These are phyloP conservation scores for Corchorus olitorius DNA, from an alignment of 345 rosid species.

Conservation along the genomic window DNA sequence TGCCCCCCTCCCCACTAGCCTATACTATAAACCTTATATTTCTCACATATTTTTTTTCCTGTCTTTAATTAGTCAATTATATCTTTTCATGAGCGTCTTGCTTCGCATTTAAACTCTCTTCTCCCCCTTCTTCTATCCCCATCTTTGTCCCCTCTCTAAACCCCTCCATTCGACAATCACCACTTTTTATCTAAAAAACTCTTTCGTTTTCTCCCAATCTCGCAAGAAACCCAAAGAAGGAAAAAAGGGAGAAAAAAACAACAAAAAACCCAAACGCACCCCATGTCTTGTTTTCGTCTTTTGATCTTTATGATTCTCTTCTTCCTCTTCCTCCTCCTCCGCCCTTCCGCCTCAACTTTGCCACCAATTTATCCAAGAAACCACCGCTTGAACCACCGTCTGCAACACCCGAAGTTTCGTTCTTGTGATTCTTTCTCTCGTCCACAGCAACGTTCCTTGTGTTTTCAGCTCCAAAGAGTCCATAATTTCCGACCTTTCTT, in stretches of 20 bases:
- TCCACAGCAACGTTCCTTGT: constrained; percentile 32
- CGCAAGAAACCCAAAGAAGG: not conserved
- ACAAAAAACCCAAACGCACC: not conserved
- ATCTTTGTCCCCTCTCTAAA: not conserved
- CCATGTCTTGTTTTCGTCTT: constrained; percentile 14
- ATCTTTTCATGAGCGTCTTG: constrained; percentile 15
- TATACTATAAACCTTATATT: too few relatives aligned
- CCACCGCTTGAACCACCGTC: not conserved
- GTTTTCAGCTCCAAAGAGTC: constrained; percentile 44
- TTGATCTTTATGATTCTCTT: not conserved
- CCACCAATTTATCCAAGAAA: not conserved
- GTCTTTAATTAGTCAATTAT: not conserved
- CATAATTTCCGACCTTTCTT: constrained; percentile 20
- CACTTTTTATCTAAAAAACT: not conserved
- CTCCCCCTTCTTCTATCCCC: not conserved
- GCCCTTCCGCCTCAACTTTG: not conserved
- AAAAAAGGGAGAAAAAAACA: not conserved
- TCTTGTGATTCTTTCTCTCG: constrained; percentile 40
- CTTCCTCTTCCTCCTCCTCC: constrained; percentile 8
- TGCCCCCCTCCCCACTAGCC: not conserved
- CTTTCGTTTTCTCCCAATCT: not conserved
- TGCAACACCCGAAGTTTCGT: not conserved
- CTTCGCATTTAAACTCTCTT: constrained; percentile 1
- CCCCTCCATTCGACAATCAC: not conserved
- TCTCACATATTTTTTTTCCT: not conserved